phyloP scores from a whole-genome alignment of 305 asterid species.

The Stenogyne calaminthoides region DNA sequence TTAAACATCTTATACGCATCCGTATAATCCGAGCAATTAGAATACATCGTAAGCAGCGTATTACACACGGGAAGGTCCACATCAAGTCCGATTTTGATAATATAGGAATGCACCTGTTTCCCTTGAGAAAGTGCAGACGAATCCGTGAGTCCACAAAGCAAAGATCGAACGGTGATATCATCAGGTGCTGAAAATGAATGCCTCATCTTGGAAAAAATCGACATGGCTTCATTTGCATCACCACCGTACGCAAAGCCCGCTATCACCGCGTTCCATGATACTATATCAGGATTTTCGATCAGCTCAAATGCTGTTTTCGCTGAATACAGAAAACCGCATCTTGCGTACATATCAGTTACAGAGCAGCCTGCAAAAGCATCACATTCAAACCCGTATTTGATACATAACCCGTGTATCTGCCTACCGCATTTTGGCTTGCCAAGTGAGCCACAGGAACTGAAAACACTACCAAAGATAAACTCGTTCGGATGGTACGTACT shows the following conservation, averaged over 20 bases:
- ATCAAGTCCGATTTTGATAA: slow-evolving; percentile 52
- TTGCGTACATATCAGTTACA: slow-evolving; percentile 77
- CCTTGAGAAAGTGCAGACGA: slow-evolving; percentile 49
- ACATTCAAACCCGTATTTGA: slow-evolving; percentile 56
- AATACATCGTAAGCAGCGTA: slow-evolving; percentile 65
- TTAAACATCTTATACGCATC: slow-evolving; percentile 55
- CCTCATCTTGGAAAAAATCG: slow-evolving; percentile 62
- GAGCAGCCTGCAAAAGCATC: slow-evolving; percentile 69
- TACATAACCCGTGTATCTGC: slow-evolving; percentile 65
- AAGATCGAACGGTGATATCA: slow-evolving; percentile 62
- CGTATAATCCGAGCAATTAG: slow-evolving; percentile 51
- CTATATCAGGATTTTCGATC: slow-evolving; percentile 65
- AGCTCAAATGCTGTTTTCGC: slow-evolving; percentile 56
- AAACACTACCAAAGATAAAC: slow-evolving; percentile 63
- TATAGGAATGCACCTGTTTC: slow-evolving; percentile 63
- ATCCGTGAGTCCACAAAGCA: slow-evolving; percentile 61
- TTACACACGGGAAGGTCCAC: slow-evolving; percentile 59
- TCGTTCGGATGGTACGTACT: slow-evolving; percentile 58
- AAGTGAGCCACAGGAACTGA: slow-evolving; percentile 65
- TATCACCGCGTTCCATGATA: slow-evolving; percentile 71
- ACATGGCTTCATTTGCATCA: slow-evolving; percentile 53
- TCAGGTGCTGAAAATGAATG: slow-evolving; percentile 47
- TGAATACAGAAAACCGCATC: slow-evolving; percentile 57
- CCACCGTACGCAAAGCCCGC: slow-evolving; percentile 62
- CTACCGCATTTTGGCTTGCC: slow-evolving; percentile 53